Conservation (phyloP, 257 asterid genomes). For the Nicotiana noctiflora region DNA sequence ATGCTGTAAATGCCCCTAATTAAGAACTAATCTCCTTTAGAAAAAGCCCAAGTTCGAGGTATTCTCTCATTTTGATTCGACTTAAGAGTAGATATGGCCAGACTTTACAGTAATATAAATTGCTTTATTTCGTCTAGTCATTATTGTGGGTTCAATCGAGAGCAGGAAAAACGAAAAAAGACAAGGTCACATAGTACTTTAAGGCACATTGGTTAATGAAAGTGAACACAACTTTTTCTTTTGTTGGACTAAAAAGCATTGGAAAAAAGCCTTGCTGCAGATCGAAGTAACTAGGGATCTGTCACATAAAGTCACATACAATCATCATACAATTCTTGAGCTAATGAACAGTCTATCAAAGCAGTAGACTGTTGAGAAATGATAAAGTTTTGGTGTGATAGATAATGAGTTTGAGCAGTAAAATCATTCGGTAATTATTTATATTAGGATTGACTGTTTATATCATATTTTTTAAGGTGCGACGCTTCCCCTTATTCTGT, state of each 20-base stretch:
- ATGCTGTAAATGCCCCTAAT: no score
- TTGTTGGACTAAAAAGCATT: conserved; percentile 25
- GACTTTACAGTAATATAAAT: background rate
- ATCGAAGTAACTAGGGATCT: conserved; percentile 35
- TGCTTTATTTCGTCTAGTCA: background rate
- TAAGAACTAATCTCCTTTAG: no score
- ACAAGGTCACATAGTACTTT: background rate
- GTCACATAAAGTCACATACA: background rate
- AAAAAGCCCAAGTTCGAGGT: background rate
- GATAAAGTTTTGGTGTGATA: no score
- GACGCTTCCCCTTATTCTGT: no score
- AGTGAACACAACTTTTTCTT: conserved; percentile 14
- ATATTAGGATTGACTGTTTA: no score
- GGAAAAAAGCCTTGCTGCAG: background rate
- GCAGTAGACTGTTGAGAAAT: no score
- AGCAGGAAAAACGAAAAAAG: conserved; percentile 9
- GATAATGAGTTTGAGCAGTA: no score
- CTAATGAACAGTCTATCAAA: background rate
- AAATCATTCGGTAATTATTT: no score
- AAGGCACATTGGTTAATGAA: background rate
- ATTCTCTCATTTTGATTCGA: background rate
- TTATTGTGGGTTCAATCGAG: conserved; percentile 6
- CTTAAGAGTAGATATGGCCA: conserved; percentile 11
- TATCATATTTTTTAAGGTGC: no score
- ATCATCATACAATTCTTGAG: background rate